A percentile compares a stretch with the other conserved stretches of the same genome.
Evolutionary conservation across 2,329 filamentous ascomycete species (phyloP).

Genomic region (Tolypocladium tundrense): DNA sequence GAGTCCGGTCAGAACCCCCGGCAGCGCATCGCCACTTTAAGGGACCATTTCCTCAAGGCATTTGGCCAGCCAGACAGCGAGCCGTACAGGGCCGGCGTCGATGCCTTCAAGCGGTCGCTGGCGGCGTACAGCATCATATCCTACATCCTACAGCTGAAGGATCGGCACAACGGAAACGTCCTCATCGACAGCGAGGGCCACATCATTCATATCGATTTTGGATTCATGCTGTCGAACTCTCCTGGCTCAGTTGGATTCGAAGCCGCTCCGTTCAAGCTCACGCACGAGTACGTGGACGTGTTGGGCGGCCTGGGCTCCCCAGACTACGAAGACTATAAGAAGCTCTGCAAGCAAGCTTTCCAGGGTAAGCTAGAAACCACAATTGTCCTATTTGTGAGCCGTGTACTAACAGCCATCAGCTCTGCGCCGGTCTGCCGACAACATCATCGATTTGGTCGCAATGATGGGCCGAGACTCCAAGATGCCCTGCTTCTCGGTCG

Average conservation of each 20-base stretch:
- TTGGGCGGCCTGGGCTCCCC: constrained; percentile 61
- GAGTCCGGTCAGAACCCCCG: constrained; percentile 63
- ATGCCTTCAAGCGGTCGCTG: constrained; percentile 71
- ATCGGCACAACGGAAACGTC: constrained; percentile 79
- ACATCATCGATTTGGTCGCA: constrained; percentile 70
- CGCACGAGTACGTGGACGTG: constrained; percentile 77
- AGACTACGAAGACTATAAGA: constrained; percentile 67
- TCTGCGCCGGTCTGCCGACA: constrained; percentile 66
- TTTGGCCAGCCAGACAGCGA: constrained; percentile 64
- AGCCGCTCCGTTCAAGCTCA: constrained; percentile 78
- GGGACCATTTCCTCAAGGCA: constrained; percentile 71
- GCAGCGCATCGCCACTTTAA: constrained; percentile 67
- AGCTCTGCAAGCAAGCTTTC: constrained; percentile 72
- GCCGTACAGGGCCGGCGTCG: constrained; percentile 59
- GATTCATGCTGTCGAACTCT: constrained; percentile 82
- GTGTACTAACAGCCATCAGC: constrained; percentile 31
- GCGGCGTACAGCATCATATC: constrained; percentile 80
- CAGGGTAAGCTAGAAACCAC: constrained; percentile 44
- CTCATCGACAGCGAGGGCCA: constrained; percentile 78
- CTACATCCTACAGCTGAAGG: constrained; percentile 76
- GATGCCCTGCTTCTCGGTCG: constrained; percentile 75
- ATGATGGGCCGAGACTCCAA: constrained; percentile 77
- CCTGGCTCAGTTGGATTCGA: constrained; percentile 78
- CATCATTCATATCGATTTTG: constrained; percentile 83
- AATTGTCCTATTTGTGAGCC: no score